phyloP scores from a whole-genome alignment of 2,329 filamentous ascomycete species.

The Akanthomyces uredinophilus region DNA sequence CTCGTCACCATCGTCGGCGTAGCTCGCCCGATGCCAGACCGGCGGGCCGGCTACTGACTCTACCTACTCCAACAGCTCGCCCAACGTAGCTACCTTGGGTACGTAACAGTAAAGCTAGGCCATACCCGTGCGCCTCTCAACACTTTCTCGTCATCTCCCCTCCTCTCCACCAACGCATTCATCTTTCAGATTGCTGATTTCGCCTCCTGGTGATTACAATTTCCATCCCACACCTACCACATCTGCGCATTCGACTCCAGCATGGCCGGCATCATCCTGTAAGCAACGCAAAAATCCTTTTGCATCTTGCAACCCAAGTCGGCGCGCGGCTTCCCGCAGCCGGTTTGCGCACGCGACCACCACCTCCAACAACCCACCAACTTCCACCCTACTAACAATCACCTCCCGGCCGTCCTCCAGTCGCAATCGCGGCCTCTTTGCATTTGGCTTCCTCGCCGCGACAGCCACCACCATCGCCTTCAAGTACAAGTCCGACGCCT shows the following conservation, averaged over 20 bases:
- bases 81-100: no score
- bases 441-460: constrained; percentile 27
- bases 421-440: constrained; percentile 34
- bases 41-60: neutral
- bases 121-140: neutral
- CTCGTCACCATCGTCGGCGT: neutral
- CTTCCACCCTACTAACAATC: neutral
- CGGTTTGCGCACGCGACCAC: constrained; percentile 1
- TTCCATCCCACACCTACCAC: neutral
- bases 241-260: neutral
- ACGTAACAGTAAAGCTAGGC: neutral
- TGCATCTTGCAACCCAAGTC: neutral
- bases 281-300: neutral
- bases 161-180: neutral
- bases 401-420: constrained; percentile 20
- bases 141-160: neutral
- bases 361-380: neutral
- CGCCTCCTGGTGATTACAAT: neutral
- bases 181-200: neutral
- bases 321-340: neutral
- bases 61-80: neutral
- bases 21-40: neutral
- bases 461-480: constrained; percentile 25
- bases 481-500: constrained; percentile 31
- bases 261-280: constrained; percentile 4